Conservation (phyloP, 352 stramenopile species). For the Blastocystis sp. region DNA sequence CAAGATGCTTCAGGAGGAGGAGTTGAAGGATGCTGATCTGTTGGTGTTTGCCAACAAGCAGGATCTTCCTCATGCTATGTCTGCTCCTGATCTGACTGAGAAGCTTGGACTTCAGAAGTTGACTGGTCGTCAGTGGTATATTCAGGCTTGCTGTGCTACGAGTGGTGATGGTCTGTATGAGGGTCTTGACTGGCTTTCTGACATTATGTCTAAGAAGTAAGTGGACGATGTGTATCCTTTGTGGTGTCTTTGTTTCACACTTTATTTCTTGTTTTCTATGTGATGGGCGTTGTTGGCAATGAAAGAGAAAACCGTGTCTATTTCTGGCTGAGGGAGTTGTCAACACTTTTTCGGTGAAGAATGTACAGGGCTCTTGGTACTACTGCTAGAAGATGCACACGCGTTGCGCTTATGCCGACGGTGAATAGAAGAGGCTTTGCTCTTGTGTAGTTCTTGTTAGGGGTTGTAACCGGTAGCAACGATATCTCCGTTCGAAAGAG, state of each 20-base stretch:
- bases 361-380: conserved; percentile 50
- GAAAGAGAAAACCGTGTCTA: too few species aligned
- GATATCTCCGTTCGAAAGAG: conserved; percentile 64
- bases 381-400: conserved; percentile 31
- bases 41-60: conserved; percentile 99
- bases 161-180: conserved; percentile 97
- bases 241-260: too few species aligned
- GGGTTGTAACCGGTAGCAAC: conserved; percentile 26
- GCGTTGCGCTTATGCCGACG: not conserved
- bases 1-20: conserved; percentile 95
- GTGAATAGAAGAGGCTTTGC: conserved; percentile 52
- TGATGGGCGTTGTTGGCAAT: too few species aligned
- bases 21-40: conserved; percentile 91
- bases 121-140: conserved; percentile 96
- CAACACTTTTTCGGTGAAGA: not conserved
- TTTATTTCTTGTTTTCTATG: too few species aligned
- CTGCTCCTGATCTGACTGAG: conserved; percentile 94
- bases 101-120: conserved; percentile 94
- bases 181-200: conserved; percentile 94
- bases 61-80: conserved; percentile 96
- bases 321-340: too few species aligned
- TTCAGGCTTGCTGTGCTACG: conserved; percentile 97
- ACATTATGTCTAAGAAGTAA: conserved; percentile 78
- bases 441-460: conserved; percentile 37
- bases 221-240: too few species aligned